These are phyloP conservation scores for Leccinellum luteum DNA, from an alignment of 768 basidiomycete species.

Conservation along the genomic window DNA sequence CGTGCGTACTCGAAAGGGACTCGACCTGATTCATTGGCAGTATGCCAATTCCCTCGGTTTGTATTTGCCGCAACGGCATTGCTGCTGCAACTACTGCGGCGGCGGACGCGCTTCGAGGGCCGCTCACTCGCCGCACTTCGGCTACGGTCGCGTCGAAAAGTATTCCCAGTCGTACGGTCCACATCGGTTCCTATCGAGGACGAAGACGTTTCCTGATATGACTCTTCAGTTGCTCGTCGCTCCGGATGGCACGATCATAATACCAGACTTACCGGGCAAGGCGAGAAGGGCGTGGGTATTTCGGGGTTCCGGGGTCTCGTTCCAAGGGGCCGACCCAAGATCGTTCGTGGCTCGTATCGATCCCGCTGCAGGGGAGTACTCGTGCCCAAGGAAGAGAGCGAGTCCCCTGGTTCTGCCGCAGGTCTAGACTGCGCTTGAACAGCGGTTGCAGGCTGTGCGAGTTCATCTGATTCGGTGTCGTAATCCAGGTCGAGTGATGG, in stretches of 20 bases:
- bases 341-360: background rate
- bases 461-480: constrained; percentile 15
- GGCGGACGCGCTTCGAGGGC: constrained; percentile 27
- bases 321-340: background rate
- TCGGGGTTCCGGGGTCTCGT: constrained; percentile 12
- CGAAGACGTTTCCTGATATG: constrained; percentile 13
- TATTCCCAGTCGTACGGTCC: constrained; percentile 5
- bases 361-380: background rate
- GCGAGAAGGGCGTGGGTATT: constrained; percentile 16
- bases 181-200: constrained; percentile 1
- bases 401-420: background rate
- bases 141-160: constrained; percentile 11
- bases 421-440: constrained; percentile 6
- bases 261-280: constrained; percentile 3
- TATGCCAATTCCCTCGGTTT: background rate
- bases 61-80: constrained; percentile 9
- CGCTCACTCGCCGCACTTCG: constrained; percentile 26
- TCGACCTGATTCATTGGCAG: constrained; percentile 14
- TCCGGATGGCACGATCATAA: background rate
- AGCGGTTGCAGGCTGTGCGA: constrained; percentile 9
- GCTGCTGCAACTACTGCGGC: constrained; percentile 13
- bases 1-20: constrained; percentile 5
- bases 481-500: constrained; percentile 14
- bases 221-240: background rate
- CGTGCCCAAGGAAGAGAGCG: constrained; percentile 9